Evolutionary conservation across 2,329 filamentous ascomycete species (phyloP), one percentile per base, ranked within the genome.

Genomic region (Claviceps fusiformis): DNA sequence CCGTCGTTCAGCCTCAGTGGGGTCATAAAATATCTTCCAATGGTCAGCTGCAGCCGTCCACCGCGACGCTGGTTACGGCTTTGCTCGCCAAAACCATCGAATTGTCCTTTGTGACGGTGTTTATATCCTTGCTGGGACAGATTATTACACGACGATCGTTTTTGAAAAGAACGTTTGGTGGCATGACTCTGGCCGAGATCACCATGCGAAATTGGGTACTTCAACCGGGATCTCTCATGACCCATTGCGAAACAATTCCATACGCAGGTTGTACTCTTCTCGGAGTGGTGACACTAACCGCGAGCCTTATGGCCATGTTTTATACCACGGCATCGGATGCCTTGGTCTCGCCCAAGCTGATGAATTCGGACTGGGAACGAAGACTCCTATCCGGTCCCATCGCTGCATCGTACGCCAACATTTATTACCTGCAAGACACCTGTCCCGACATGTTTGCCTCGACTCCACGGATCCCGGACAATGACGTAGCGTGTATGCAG

Each of bases 251-350:
- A 58, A 79, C 78, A 4, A 70, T 90, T 1, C 76, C 77, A 5
- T 83, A 85, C 57, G 83, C 84, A 0, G 83, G 75, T 0, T 59
- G 79, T 1, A 85, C 83, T 0, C 60, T 87, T 0, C 70, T 91
- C 1, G 88, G 87, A 0, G 64, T 76, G 1, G 62, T 89, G 2
- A 80, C 84, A 0, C 66, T 92, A 15, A n/a, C 19, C 1, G 83
- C 84, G 2, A 82, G 86, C 0, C 57, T 89, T 2, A 73, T 82
- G 1, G 80, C 83, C 0, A 82, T 86, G 62, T 75, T 92, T 6
- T 93, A 91, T 64, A 89, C 85, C 0, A 86, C 86, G 2, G 87
- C 87, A 0, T 85, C 85, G 0, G 85, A 89, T 59, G 83, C 86
- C 9, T 72, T 92, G 62, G 85, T 92, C 0, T 77, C 86, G 3